phyloP scores from a whole-genome alignment of 2,329 filamentous ascomycete species.

The Cercospora janseana region DNA sequence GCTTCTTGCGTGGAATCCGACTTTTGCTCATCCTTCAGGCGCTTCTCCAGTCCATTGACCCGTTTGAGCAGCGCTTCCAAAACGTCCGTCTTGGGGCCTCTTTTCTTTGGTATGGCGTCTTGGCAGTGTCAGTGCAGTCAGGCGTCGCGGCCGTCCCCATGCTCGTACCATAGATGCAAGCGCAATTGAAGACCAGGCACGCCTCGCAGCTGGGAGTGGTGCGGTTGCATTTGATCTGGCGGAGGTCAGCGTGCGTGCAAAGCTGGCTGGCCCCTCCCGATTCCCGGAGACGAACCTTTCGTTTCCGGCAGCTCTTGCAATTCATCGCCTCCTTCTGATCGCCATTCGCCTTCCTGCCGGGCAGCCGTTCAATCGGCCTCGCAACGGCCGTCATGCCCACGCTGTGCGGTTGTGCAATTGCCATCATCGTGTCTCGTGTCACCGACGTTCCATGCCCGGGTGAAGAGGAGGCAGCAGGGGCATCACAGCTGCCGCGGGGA shows the following conservation, averaged over 20 bases:
- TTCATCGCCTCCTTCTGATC: conserved; percentile 91
- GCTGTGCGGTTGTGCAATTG: conserved; percentile 22
- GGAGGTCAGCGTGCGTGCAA: not conserved
- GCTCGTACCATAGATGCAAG: conserved; percentile 74
- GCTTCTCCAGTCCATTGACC: conserved; percentile 80
- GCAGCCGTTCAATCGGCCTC: conserved; percentile 74
- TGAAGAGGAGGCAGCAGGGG: conserved; percentile 17
- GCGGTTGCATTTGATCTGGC: conserved; percentile 87
- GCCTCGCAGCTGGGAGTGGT: conserved; percentile 81
- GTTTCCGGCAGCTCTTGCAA: conserved; percentile 88
- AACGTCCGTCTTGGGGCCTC: conserved; percentile 86
- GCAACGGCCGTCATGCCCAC: conserved; percentile 53
- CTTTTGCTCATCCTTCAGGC: conserved; percentile 60
- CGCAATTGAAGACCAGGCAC: conserved; percentile 83
- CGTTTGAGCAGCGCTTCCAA: conserved; percentile 79
- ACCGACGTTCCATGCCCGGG: conserved; percentile 9
- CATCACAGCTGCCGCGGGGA: conserved; percentile 13
- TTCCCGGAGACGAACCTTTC: conserved; percentile 62
- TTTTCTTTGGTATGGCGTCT: conserved; percentile 88
- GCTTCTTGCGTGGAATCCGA: conserved; percentile 40
- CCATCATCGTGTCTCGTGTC: conserved; percentile 19
- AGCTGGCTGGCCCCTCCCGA: not conserved
- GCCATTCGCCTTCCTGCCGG: conserved; percentile 66
- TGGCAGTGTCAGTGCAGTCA: conserved; percentile 11
- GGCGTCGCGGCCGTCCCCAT: not conserved